Evolutionary conservation across 208 protist species (phyloP), one percentile per base, ranked within the genome.

Genomic region (Leptomonas pyrrhocoris): DNA sequence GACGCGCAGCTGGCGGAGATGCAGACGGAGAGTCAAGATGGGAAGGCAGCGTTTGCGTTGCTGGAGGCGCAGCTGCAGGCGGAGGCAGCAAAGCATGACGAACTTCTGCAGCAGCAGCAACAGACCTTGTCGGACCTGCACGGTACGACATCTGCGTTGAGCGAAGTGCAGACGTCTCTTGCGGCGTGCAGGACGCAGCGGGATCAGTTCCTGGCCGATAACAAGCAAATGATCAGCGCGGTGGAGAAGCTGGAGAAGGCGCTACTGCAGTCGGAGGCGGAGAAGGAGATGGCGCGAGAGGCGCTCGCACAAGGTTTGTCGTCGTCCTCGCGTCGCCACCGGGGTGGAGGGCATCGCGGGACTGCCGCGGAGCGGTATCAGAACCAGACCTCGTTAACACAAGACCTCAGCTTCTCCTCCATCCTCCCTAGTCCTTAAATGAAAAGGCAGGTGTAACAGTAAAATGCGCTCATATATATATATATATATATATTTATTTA

Each of bases 181-280:
- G 50, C 73, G 9, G 49, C 71, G 0, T 65, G 65, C 27, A 23
- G 57, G 6, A 6, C 21, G 45, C 51, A 64, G 56, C 77, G 76
- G n/a, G 85, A 90, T 43, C 73, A 80, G 11, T 83, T 92, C 53
- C 83, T 68, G 43, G 34, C 59, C 0, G 85, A 94, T 66, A 94
- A 92, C 73, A 57, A 74, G 8, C 68, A 69, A 27, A 81, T 94
- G 46, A 86, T 94, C 15, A 66, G 62, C 25, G 83, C 77, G 43
- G 68, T 92, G 23, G 68, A 67, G n/a, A 81, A 81, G 15, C 79
- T 94, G 7, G 64, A 85, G 62, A 73, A 80, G 54, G 89, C 82
- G 13, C 75, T 94, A 27, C 70, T 77, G 51, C 73, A 79, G 73
- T 73, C 83, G 12, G 83, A 92, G 58, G 73, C 73, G 53, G 84